Base-by-base conservation (phyloP, 2,329 filamentous ascomycete species). In the Colletotrichum paranaense region DNA sequence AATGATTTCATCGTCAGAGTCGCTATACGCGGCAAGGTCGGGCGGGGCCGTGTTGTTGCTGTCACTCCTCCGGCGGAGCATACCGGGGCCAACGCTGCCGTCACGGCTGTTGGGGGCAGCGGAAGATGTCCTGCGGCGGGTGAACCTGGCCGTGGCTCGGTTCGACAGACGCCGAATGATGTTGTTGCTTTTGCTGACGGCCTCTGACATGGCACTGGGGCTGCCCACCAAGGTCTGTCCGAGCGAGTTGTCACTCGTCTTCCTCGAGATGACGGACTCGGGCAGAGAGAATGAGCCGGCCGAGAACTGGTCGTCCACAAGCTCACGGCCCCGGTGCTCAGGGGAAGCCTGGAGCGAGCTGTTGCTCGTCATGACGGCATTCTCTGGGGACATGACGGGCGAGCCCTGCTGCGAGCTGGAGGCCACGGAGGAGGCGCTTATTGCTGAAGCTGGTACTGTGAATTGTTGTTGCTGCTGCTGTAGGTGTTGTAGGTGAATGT, bases 101-200 rank as follows among this genome's bases (percentile, higher is more conserved):
- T 98, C 95, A 55, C 95, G 92, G 80, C 93, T 94, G 74, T 92
- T 91, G 24, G 93, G 90, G 57, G 93, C 90, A 1, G 92, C 92
- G 3, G 94, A 95, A 19, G 94, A 97, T 74, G 93, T 92, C 74
- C 95, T 90, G 75, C 95, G 91, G 73, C 92, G 89, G 52, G 83
- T 84, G 80, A 91, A 81, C 87, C 92, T 84, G 49, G 88, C 92
- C 59, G 91, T 91, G 6, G 95, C 94, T 74, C 93, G 92, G 77
- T 93, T 94, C 38, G 97, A 98, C 26, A 98, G 86, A 75, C 95
- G 91, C 75, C 97, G 92, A 76, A 98, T 97, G 69, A 98, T 83
- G 63, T 80, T 82, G 49, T 82, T 84, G 75, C 75, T 77, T 67
- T 74, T 76, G 68, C 62, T 79, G 67, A 80, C 75, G 52, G 82